Evolutionary conservation across 257 asterid species (phyloP).

Genomic region (Solanum pennellii): DNA sequence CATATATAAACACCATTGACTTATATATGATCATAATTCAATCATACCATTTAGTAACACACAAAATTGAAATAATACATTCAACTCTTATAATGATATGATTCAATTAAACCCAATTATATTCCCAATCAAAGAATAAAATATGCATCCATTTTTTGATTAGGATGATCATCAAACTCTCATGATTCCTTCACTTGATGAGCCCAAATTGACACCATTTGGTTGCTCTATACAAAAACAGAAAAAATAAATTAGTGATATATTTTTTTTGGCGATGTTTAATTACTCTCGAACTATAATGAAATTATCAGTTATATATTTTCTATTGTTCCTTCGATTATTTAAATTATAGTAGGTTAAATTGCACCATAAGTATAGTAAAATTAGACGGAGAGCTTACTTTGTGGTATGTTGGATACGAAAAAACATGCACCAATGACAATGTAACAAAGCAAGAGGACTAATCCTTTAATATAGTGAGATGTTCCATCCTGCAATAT

Average conservation of each 20-base stretch:
- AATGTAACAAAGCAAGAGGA: conserved; percentile 61
- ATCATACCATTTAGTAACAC: neutral
- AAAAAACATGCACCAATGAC: conserved; percentile 73
- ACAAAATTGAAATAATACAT: neutral
- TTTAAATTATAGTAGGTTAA: neutral
- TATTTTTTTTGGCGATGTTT: neutral
- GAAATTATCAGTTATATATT: neutral
- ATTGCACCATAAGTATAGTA: neutral
- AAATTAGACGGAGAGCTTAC: conserved; percentile 15
- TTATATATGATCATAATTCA: neutral
- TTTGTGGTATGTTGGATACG: conserved; percentile 24
- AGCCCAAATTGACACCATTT: neutral
- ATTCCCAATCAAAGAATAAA: conserved; percentile 9
- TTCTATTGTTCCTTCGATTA: neutral
- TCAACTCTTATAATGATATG: neutral
- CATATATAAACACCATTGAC: neutral
- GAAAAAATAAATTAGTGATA: neutral
- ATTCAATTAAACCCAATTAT: neutral
- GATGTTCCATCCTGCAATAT: conserved; percentile 75
- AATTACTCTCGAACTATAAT: neutral
- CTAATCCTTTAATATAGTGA: conserved; percentile 80
- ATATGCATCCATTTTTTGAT: conserved; percentile 1
- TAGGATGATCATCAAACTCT: conserved; percentile 3
- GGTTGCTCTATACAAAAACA: conserved; percentile 4
- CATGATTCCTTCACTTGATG: conserved; percentile 15